A percentile compares a stretch with the other conserved stretches of the same genome.
Conservation (phyloP, 1,139 yeast species). For the Wickerhamomyces sp. region DNA sequence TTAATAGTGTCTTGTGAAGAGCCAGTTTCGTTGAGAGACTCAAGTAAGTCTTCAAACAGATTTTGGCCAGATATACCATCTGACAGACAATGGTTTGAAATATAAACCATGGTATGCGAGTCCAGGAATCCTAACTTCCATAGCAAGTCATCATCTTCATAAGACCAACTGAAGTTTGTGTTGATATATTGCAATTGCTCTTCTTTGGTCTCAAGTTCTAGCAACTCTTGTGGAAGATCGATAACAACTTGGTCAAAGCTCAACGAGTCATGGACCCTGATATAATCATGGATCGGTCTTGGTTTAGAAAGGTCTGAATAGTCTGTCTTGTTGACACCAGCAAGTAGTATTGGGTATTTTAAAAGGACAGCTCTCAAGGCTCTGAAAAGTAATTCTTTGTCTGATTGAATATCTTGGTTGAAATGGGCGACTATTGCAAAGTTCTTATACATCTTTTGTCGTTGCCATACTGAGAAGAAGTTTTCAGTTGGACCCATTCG, state of each 20-base stretch:
- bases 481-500: slow-evolving; percentile 21
- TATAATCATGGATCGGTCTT: slow-evolving; percentile 14
- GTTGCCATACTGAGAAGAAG: slow-evolving; percentile 16
- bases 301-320: slow-evolving; percentile 13
- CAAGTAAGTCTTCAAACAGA: slow-evolving; percentile 12
- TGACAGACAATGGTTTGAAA: slow-evolving; percentile 18
- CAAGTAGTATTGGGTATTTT: slow-evolving; percentile 15
- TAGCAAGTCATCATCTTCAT: slow-evolving; percentile 12
- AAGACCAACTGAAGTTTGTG: slow-evolving; percentile 11
- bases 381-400: slow-evolving; percentile 5
- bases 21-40: slow-evolving; percentile 3
- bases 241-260: slow-evolving; percentile 11
- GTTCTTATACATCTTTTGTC: slow-evolving; percentile 17
- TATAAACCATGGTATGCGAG: slow-evolving; percentile 12
- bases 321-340: slow-evolving; percentile 15
- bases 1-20: background rate
- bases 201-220: background rate
- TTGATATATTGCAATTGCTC: slow-evolving; percentile 11
- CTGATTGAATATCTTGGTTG: slow-evolving; percentile 7
- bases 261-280: slow-evolving; percentile 13
- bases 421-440: slow-evolving; percentile 14
- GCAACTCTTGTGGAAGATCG: slow-evolving; percentile 9
- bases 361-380: slow-evolving; percentile 12
- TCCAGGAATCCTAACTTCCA: slow-evolving; percentile 18
- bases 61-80: slow-evolving; percentile 17